phyloP scores from a whole-genome alignment of 148 eudicot genomes.

The Limonium bicolor region DNA sequence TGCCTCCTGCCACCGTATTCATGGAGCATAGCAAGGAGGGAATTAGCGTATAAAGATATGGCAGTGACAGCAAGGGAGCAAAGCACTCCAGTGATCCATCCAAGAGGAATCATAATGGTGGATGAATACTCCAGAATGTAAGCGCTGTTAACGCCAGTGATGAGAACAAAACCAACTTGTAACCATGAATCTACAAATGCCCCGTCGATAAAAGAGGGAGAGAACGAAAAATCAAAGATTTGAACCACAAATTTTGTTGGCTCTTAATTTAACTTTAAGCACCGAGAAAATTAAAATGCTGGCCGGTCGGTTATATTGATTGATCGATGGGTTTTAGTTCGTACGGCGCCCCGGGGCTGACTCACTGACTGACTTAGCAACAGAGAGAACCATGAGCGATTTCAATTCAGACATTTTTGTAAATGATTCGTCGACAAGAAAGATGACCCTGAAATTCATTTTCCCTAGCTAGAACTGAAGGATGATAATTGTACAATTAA shows the following conservation, averaged over 20 bases:
- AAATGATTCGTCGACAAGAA: background rate
- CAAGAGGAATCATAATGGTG: slow-evolving; percentile 72
- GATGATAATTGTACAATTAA: background rate
- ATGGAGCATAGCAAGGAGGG: slow-evolving; percentile 70
- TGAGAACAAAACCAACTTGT: slow-evolving; percentile 74
- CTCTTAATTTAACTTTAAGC: slow-evolving; percentile 1
- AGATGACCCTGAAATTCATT: no score
- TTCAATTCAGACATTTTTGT: background rate
- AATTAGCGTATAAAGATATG: slow-evolving; percentile 59
- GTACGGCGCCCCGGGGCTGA: no score
- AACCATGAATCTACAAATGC: slow-evolving; percentile 69
- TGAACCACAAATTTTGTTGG: slow-evolving; percentile 1
- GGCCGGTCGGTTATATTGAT: no score
- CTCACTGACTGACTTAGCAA: no score
- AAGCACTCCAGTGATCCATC: slow-evolving; percentile 64
- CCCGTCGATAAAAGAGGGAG: background rate
- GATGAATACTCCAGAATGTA: slow-evolving; percentile 75
- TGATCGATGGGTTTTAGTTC: no score
- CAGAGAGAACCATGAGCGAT: background rate
- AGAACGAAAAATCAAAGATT: background rate
- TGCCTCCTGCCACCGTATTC: slow-evolving; percentile 76
- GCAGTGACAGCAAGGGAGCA: slow-evolving; percentile 52
- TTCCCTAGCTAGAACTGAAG: background rate
- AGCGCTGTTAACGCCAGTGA: slow-evolving; percentile 79
- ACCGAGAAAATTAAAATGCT: no score